Conservation (phyloP, 1,284 basidiomycete species). For the Malassezia dermatis region DNA sequence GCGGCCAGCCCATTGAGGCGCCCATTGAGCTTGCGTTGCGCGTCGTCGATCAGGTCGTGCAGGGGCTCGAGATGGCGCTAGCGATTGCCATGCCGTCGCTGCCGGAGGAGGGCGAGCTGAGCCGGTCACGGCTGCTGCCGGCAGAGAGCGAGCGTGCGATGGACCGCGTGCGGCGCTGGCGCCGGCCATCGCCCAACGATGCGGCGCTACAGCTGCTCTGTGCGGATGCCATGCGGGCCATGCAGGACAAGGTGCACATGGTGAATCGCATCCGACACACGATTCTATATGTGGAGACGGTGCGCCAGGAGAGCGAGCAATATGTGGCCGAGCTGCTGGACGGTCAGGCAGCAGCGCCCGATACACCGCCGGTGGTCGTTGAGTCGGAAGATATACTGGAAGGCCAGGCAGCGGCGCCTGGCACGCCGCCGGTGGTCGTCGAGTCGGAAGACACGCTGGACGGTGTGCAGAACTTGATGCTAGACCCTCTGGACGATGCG, state of each 20-base stretch:
- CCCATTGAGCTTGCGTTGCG: background rate
- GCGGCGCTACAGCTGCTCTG: slow-evolving; percentile 68
- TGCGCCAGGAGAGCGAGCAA: slow-evolving; percentile 92
- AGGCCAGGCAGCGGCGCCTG: slow-evolving; percentile 6
- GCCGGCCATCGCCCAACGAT: slow-evolving; percentile 53
- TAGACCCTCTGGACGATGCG: slow-evolving; percentile 2
- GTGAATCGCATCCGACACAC: slow-evolving; percentile 96
- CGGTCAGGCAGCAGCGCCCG: slow-evolving; percentile 6
- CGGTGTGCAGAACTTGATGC: background rate
- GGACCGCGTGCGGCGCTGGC: slow-evolving; percentile 22
- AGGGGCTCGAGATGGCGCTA: slow-evolving; percentile 70
- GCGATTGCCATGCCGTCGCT: slow-evolving; percentile 80
- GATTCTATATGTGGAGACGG: slow-evolving; percentile 91
- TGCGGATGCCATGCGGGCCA: slow-evolving; percentile 73
- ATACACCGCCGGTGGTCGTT: slow-evolving; percentile 13
- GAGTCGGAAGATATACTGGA: background rate
- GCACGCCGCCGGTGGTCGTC: slow-evolving; percentile 13
- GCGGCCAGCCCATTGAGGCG: slow-evolving; percentile 55
- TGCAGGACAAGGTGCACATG: slow-evolving; percentile 85
- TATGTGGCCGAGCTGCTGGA: slow-evolving; percentile 60
- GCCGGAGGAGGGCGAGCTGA: slow-evolving; percentile 62
- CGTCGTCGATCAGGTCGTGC: slow-evolving; percentile 32
- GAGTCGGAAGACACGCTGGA: background rate
- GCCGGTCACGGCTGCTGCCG: slow-evolving; percentile 56
- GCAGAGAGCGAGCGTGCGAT: slow-evolving; percentile 40